Evolutionary conservation across 495 filamentous ascomycete species (phyloP), one percentile per base, ranked within the genome.

Genomic region (Lasiosphaeria ovina): DNA sequence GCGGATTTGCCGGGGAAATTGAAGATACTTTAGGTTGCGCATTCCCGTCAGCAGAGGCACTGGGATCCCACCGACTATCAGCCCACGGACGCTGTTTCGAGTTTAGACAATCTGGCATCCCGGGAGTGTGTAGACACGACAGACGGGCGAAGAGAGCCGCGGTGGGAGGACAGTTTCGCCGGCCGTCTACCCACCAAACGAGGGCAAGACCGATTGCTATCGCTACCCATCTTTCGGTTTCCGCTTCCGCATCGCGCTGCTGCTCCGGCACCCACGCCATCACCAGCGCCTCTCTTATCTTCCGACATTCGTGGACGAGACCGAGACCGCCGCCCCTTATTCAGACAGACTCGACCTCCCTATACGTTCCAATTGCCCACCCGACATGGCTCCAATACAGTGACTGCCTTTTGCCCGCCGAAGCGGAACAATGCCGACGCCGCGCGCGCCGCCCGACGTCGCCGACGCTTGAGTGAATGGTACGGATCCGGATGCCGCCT

Each of bases 381-480:
- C 51, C 4, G 40, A 16, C 36, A 66, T 66, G 67, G 62, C 62
- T 61, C 40, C 51, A 33, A n/a, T 35, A 45, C 60, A 61, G 66
- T 69, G 61, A 69, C 61, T 63, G 60, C 55, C 60, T 58, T 64
- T 57, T 24, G 24, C 63, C 64, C 65, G 68, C 63, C 62, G 42
- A 33, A 48, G 70, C 68, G 76, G 70, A 81, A 72, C 63, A 81
- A 24, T 24, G 24, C 24, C 79, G 78, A 80, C 73, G 76, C 76
- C 67, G 76, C 67, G 71, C 64, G 67, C 69, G 65, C 72, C 69
- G 54, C 60, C 24, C 58, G 61, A 62, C 64, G 66, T 67, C 65
- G 64, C 67, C 71, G 66, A 70, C 62, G 66, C 62, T 63, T 54
- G 40, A 64, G 54, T 55, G 11, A n/a, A 51, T 31, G 17, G 24